phyloP scores from a whole-genome alignment of 768 basidiomycete species.

The Boletales sp. region DNA sequence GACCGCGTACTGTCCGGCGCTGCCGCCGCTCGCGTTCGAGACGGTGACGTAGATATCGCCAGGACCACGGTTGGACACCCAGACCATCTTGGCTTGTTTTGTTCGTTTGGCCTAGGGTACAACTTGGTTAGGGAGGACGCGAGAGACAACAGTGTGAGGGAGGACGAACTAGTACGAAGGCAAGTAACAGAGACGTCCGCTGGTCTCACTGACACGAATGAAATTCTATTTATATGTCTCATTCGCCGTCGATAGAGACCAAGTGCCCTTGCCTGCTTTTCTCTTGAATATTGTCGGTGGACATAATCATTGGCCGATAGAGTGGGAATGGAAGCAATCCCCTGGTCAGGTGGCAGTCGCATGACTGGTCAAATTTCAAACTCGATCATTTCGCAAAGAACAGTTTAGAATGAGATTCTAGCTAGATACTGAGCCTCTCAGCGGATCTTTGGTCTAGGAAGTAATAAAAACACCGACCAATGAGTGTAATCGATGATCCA shows the following conservation, averaged over 20 bases:
- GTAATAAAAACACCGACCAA: too few species aligned
- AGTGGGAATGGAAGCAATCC: background rate
- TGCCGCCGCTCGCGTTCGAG: conserved; percentile 9
- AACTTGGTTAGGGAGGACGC: too few species aligned
- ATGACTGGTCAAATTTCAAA: too few species aligned
- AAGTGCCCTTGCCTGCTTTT: background rate
- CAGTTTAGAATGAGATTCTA: too few species aligned
- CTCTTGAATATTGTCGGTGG: too few species aligned
- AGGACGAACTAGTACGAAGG: background rate
- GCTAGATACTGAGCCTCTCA: too few species aligned
- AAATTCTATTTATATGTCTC: background rate
- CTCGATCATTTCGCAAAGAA: too few species aligned
- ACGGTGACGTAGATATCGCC: background rate
- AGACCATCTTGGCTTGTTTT: conserved; percentile 9
- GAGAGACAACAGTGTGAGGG: background rate
- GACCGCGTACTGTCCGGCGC: background rate
- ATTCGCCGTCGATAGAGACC: background rate
- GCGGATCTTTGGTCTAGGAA: too few species aligned
- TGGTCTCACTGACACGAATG: background rate
- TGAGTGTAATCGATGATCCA: too few species aligned
- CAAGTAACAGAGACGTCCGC: background rate
- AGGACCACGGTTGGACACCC: conserved; percentile 11
- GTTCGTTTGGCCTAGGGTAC: too few species aligned
- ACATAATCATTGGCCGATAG: background rate
- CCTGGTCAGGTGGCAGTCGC: too few species aligned